Evolutionary conservation across 2,329 filamentous ascomycete genomes (phyloP).

Genomic region (Aspergillus ustus): DNA sequence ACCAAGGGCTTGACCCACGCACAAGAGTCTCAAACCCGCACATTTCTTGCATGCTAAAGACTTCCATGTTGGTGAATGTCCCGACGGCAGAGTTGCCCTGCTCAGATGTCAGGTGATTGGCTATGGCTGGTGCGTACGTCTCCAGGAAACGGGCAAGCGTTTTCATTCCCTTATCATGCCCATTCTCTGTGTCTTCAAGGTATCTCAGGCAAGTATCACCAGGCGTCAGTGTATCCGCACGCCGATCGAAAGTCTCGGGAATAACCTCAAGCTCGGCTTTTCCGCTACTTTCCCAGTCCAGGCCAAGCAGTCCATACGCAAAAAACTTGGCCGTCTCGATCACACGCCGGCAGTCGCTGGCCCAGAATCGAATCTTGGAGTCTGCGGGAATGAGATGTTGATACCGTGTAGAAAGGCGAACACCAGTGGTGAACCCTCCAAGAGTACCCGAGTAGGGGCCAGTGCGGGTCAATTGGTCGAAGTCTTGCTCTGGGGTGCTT

Average conservation of each 20-base stretch:
- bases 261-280: conserved; percentile 56
- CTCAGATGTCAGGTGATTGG: conserved; percentile 43
- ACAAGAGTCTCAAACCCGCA: conserved; percentile 64
- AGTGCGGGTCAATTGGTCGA: conserved; percentile 60
- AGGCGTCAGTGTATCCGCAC: conserved; percentile 61
- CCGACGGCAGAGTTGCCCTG: conserved; percentile 36
- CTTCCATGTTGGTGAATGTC: conserved; percentile 53
- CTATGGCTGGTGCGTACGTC: conserved; percentile 54
- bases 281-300: conserved; percentile 47
- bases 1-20: conserved; percentile 60
- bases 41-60: conserved; percentile 66
- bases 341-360: conserved; percentile 58
- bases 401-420: conserved; percentile 60
- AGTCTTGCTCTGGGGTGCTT: conserved; percentile 45
- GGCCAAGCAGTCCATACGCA: conserved; percentile 59
- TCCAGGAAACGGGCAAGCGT: conserved; percentile 54
- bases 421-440: conserved; percentile 58
- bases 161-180: conserved; percentile 56
- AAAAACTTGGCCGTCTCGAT: conserved; percentile 63
- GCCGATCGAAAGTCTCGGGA: conserved; percentile 55
- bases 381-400: conserved; percentile 47
- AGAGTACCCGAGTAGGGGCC: conserved; percentile 62
- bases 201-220: conserved; percentile 52
- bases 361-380: conserved; percentile 55
- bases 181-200: conserved; percentile 42